These are phyloP conservation scores for Tetrapisispora fleetii DNA, from an alignment of 805 yeast species.

Conservation along the genomic window DNA sequence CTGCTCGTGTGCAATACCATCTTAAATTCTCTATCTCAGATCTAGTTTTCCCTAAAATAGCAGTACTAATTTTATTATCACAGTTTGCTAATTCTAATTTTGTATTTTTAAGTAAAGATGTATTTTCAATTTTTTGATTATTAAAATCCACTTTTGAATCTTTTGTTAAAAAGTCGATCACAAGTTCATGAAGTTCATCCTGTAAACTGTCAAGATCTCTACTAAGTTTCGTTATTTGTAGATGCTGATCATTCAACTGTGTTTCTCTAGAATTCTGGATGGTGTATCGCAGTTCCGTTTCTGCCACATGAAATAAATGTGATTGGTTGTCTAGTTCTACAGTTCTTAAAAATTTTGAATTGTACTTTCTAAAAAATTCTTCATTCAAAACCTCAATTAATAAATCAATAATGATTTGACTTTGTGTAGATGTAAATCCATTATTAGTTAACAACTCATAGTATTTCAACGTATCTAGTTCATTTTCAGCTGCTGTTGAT, in stretches of 20 bases:
- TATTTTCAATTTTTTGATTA: conserved; percentile 79
- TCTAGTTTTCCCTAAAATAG: conserved; percentile 69
- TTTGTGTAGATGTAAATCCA: conserved; percentile 19
- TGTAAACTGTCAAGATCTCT: conserved; percentile 61
- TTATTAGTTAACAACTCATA: conserved; percentile 11
- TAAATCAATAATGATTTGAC: conserved; percentile 23
- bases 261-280: conserved; percentile 61
- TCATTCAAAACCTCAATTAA: conserved; percentile 29
- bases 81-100: conserved; percentile 70
- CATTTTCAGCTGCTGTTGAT: conserved; percentile 25
- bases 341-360: conserved; percentile 23
- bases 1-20: conserved; percentile 90
- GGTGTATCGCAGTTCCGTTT: conserved; percentile 74
- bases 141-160: conserved; percentile 76
- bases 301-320: conserved; percentile 85
- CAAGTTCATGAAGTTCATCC: conserved; percentile 62
- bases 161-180: conserved; percentile 51
- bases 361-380: conserved; percentile 37
- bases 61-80: conserved; percentile 74
- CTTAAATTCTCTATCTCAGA: conserved; percentile 81
- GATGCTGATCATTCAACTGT: conserved; percentile 56
- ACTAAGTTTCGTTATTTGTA: conserved; percentile 57
- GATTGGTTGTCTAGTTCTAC: conserved; percentile 80
- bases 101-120: conserved; percentile 58
- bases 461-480: conserved; percentile 20